These are phyloP conservation scores for Exophiala aquamarina DNA, from an alignment of 2,329 filamentous ascomycete species.

Conservation along the genomic window DNA sequence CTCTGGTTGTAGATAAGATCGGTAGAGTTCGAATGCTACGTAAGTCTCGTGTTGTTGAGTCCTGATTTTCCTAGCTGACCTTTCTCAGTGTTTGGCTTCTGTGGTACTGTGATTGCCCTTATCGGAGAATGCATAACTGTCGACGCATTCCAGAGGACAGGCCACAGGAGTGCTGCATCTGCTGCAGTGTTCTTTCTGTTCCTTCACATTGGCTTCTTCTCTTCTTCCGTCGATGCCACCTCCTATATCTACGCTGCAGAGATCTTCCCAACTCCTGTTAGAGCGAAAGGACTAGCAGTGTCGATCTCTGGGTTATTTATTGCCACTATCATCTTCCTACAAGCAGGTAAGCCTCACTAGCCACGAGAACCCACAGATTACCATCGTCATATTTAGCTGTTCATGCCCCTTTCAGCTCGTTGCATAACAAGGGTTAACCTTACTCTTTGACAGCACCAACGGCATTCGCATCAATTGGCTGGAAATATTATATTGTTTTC, in stretches of 20 bases:
- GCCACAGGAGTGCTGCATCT: neutral
- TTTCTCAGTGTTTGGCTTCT: neutral
- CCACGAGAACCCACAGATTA: too few species aligned
- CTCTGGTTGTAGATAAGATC: constrained; percentile 15
- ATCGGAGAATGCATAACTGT: neutral
- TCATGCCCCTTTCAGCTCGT: too few species aligned
- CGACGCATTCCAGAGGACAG: neutral
- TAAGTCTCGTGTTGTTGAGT: too few species aligned
- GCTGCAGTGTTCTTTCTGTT: constrained; percentile 39
- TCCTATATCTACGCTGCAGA: constrained; percentile 13
- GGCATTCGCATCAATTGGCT: constrained; percentile 35
- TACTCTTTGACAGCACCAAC: constrained; percentile 13
- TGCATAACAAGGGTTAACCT: too few species aligned
- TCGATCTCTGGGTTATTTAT: constrained; percentile 15
- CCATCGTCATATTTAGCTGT: too few species aligned
- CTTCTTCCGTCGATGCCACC: constrained; percentile 26
- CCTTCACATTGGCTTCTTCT: constrained; percentile 41
- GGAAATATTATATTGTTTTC: constrained; percentile 34
- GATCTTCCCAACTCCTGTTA: constrained; percentile 14
- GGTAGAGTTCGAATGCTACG: constrained; percentile 11
- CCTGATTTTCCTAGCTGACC: too few species aligned
- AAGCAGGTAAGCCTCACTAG: too few species aligned
- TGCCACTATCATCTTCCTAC: constrained; percentile 18
- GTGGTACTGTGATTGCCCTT: neutral
- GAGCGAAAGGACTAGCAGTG: constrained; percentile 11